Conservation (phyloP, 352 stramenopile genomes). For the Globisporangium takayamanum region DNA sequence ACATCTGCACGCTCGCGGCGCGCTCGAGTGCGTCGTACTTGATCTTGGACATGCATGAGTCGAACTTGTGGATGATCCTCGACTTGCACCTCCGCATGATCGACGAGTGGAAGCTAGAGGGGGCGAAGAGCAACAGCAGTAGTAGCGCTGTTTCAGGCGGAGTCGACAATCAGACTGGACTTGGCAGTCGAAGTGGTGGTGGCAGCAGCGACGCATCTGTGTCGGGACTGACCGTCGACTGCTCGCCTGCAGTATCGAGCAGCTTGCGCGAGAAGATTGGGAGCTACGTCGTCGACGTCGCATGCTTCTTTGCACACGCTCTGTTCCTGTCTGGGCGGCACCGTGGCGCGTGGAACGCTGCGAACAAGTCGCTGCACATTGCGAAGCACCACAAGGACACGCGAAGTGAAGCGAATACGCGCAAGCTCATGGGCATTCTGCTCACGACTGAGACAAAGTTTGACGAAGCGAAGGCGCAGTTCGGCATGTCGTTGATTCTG, state of each 20-base stretch:
- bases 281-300: constrained; percentile 56
- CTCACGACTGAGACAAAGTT: constrained; percentile 81
- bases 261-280: constrained; percentile 40
- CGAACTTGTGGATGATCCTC: constrained; percentile 77
- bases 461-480: constrained; percentile 76
- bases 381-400: constrained; percentile 69
- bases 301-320: constrained; percentile 67
- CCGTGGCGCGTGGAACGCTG: constrained; percentile 62
- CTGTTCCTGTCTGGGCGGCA: constrained; percentile 71
- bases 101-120: constrained; percentile 45
- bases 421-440: constrained; percentile 74
- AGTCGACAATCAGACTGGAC: too few species aligned
- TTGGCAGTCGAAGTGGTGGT: neutral
- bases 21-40: constrained; percentile 72
- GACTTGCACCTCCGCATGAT: constrained; percentile 69
- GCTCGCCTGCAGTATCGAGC: constrained; percentile 4
- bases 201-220: neutral
- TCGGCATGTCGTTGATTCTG: constrained; percentile 63
- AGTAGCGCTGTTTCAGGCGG: too few species aligned
- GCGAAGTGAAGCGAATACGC: constrained; percentile 58
- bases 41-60: constrained; percentile 75
- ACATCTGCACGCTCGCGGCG: constrained; percentile 70
- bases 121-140: neutral
- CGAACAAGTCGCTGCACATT: constrained; percentile 68
- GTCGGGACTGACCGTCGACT: constrained; percentile 12